phyloP scores from a whole-genome alignment of 768 basidiomycete species.

The Phanerodontia chrysosporium region DNA sequence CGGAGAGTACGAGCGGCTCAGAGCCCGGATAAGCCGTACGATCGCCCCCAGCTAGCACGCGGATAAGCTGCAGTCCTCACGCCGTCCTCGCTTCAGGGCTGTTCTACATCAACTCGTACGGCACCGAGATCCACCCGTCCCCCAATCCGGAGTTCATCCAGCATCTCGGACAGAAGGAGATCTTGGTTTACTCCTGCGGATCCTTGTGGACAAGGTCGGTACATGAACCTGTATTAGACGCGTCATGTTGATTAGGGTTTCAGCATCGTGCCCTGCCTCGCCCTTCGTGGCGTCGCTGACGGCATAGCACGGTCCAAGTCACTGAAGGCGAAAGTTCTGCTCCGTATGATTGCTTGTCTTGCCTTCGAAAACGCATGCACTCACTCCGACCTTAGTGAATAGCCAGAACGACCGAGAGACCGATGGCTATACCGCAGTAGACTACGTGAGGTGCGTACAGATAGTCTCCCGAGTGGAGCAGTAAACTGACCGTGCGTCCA shows the following conservation, averaged over 20 bases:
- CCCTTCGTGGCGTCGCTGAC: slow-evolving; percentile 73
- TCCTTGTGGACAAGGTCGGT: slow-evolving; percentile 87
- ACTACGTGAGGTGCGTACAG: slow-evolving; percentile 64
- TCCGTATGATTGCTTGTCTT: slow-evolving; percentile 41
- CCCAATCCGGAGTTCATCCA: slow-evolving; percentile 80
- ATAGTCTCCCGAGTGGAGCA: slow-evolving; percentile 16
- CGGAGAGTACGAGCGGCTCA: slow-evolving; percentile 44
- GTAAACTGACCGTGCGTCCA: slow-evolving; percentile 6
- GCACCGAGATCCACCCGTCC: slow-evolving; percentile 85
- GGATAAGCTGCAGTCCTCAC: not conserved
- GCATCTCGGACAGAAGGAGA: slow-evolving; percentile 53
- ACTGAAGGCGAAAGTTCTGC: slow-evolving; percentile 77
- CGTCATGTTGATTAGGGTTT: not conserved
- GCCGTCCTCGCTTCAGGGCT: slow-evolving; percentile 42
- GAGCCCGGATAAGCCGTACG: slow-evolving; percentile 61
- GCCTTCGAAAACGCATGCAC: not conserved
- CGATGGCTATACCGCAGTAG: slow-evolving; percentile 73
- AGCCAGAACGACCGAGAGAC: slow-evolving; percentile 88
- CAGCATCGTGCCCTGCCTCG: slow-evolving; percentile 90
- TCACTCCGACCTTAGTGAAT: slow-evolving; percentile 56
- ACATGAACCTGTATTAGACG: not conserved
- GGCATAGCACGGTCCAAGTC: slow-evolving; percentile 71
- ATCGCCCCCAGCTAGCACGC: slow-evolving; percentile 12
- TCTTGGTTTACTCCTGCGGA: slow-evolving; percentile 88
- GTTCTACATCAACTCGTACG: slow-evolving; percentile 88